Evolutionary conservation across 208 protist genomes (phyloP).

Genomic region (Leishmania lainsoni): DNA sequence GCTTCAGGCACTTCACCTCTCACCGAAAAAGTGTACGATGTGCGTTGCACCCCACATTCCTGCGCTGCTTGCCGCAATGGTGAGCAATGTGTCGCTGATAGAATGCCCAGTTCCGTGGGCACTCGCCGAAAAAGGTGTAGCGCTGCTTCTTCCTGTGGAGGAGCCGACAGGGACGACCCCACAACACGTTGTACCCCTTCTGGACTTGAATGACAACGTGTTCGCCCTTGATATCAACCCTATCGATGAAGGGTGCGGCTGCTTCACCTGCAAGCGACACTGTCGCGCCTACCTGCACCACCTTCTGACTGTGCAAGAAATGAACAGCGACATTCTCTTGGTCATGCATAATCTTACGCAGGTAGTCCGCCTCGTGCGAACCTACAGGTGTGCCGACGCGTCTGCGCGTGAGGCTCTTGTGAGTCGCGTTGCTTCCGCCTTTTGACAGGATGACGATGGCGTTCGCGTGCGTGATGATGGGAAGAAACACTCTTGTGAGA

Average conservation of each 20-base stretch:
- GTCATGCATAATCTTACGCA: constrained; percentile 77
- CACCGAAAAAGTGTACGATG: constrained; percentile 29
- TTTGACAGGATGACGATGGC: constrained; percentile 13
- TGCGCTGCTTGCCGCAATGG: constrained; percentile 48
- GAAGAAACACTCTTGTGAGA: background rate
- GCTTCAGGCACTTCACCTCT: constrained; percentile 34
- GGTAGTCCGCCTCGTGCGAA: constrained; percentile 42
- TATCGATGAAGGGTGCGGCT: constrained; percentile 54
- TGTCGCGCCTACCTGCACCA: constrained; percentile 86
- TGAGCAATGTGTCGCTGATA: constrained; percentile 51
- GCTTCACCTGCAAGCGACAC: constrained; percentile 82
- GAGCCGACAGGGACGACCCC: background rate
- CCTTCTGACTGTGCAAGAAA: constrained; percentile 88
- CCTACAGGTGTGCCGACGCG: constrained; percentile 19
- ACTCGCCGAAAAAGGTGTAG: constrained; percentile 78
- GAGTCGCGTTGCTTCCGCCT: constrained; percentile 28
- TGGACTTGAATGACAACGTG: constrained; percentile 77
- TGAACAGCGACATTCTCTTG: constrained; percentile 87
- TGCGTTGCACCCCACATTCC: constrained; percentile 48
- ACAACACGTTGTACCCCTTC: constrained; percentile 43
- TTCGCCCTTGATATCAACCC: constrained; percentile 71
- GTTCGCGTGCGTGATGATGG: background rate
- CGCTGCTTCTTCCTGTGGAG: constrained; percentile 33
- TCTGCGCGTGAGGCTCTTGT: constrained; percentile 34
- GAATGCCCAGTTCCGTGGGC: constrained; percentile 76